Evolutionary conservation across 164 flowering plant genomes (phyloP).

Genomic region (Liriodendron chinense): DNA sequence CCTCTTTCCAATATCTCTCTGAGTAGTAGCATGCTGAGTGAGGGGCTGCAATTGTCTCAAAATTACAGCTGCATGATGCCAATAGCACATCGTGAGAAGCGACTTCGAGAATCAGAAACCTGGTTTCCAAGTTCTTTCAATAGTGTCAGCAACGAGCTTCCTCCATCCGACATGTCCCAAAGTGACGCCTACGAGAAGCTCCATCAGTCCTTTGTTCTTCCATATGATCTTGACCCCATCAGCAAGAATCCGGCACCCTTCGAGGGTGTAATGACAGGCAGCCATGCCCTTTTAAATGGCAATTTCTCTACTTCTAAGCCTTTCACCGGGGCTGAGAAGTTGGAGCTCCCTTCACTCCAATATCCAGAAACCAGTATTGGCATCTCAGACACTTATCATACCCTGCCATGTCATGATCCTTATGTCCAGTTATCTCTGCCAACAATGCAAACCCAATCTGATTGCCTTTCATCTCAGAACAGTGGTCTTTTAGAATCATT

Average conservation of each 20-base stretch:
- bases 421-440: constrained; percentile 29
- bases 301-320: constrained; percentile 84
- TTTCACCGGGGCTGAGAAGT: constrained; percentile 60
- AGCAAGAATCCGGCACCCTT: constrained; percentile 17
- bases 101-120: constrained; percentile 43
- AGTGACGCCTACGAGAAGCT: constrained; percentile 34
- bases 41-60: constrained; percentile 45
- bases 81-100: constrained; percentile 42
- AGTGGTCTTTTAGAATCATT: constrained; percentile 74
- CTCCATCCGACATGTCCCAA: constrained; percentile 39
- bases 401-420: constrained; percentile 20
- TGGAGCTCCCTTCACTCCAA: constrained; percentile 99
- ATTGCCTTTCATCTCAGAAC: constrained; percentile 45
- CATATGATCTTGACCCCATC: constrained; percentile 31
- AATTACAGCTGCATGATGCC: constrained; percentile 34
- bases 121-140: constrained; percentile 33
- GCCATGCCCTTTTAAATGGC: constrained; percentile 85
- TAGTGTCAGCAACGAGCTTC: constrained; percentile 26
- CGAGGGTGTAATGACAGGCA: constrained; percentile 34
- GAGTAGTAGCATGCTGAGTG: constrained; percentile 34
- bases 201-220: constrained; percentile 36
- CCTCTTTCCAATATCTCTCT: constrained; percentile 43
- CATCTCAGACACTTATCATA: constrained; percentile 17
- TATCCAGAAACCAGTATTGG: constrained; percentile 59
- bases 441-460: constrained; percentile 34